Evolutionary conservation across 208 protist species (phyloP), one percentile per base, ranked within the genome.

Genomic region (Trypanosomatidae sp.): DNA sequence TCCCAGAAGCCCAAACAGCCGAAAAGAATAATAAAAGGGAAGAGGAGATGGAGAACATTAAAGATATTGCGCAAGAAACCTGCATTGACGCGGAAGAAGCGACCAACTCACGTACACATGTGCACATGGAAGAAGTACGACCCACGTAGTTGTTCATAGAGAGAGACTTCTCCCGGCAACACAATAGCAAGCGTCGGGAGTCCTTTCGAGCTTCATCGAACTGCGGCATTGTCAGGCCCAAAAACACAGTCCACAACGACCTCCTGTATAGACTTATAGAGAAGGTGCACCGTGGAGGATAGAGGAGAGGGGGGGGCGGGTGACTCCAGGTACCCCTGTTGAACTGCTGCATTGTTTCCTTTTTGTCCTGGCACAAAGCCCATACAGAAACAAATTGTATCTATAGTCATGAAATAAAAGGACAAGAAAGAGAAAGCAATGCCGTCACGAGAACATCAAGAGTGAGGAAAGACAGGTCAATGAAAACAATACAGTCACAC

Each of bases 301-400:
- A 41, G 19, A 15, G 39, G 60, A 65, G 19, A 65, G 46, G 7
- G 8, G 22, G 33, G 39, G 3, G 22, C 36, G 22, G 46, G 60
- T 65, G 36, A 25, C 39, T 25, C 33, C 60, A 46, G 39, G 39
- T 44, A 19, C 0, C 36, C 10, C 19, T 6, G 12, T 33, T 28
- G 39, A 44, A 47, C 33, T 41, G 19, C 60, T 46, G 7, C 36
- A 65, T 25, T 12, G 39, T 10, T 39, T 65, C 60, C 0, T 44
- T 65, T 43, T 65, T 43, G 44, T 25, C 46, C 60, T 30, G 60
- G 60, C 39, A n/a, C 25, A 52, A 28, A 64, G 44, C 28, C n/a
- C 9, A 65, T 25, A 69, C 47, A 69, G 47, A 67, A 66, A 71
- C 2, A 52, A 69, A 70, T 65, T 36, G 44, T 67, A 75, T 62